A percentile compares a stretch with the other conserved stretches of the same genome.
These are phyloP conservation scores for Huntiella decipiens DNA, from an alignment of 2,329 filamentous ascomycete genomes.

Conservation along the genomic window DNA sequence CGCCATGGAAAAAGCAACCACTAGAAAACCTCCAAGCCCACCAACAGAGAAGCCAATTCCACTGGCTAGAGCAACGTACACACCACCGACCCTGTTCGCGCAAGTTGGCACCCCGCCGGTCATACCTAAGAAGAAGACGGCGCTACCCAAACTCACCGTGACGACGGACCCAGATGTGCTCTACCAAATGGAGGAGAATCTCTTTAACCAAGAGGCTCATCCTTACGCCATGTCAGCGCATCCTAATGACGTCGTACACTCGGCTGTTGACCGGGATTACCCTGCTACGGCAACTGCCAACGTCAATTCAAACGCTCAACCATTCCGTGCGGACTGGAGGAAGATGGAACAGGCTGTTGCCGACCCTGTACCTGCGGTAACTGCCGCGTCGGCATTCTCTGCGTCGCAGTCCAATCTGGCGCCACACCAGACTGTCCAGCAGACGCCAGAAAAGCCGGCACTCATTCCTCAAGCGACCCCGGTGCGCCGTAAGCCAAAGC, in stretches of 20 bases:
- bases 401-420: not conserved
- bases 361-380: not conserved
- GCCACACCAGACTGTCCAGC: not conserved
- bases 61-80: not conserved
- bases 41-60: not conserved
- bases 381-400: not conserved
- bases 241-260: not conserved
- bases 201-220: slow-evolving; percentile 2
- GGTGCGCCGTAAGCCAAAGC: slow-evolving; percentile 4
- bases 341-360: not conserved
- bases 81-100: not conserved
- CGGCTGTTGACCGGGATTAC: not conserved
- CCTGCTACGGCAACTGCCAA: slow-evolving; percentile 2
- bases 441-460: not conserved
- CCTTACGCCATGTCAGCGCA: slow-evolving; percentile 6
- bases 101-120: not conserved
- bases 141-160: slow-evolving; percentile 8
- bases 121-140: not conserved
- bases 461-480: not conserved
- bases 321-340: slow-evolving; percentile 3
- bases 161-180: slow-evolving; percentile 9
- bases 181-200: slow-evolving; percentile 8
- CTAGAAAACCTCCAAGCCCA: not conserved
- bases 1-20: not conserved
- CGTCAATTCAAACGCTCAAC: not conserved